Base-by-base conservation (phyloP, 805 yeast species). In the Blastobotrys parvus region DNA sequence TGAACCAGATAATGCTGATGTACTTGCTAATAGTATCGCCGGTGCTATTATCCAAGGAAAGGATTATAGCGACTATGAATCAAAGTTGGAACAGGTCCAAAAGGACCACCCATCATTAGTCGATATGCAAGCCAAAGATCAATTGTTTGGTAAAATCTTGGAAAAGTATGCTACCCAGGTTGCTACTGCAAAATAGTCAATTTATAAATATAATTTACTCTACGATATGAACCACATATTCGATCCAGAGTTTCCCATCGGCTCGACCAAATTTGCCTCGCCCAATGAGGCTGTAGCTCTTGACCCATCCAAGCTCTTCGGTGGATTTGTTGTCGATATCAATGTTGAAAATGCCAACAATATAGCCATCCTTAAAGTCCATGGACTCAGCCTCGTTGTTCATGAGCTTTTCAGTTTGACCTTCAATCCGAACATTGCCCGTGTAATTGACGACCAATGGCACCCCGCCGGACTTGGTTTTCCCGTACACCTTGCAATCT, bases 141-240 rank as follows among this genome's bases (percentile, higher is more conserved):
- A 64, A 23, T 64, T 76, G 50, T 89, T 89, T 55, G 87, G 82
- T 61, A 74, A 73, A 25, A 71, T 88, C 35, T 85, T 49, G 16
- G 56, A 52, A 15, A 58, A 60, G 49, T 62, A 60, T 46, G 11
- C 17, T 16, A 15, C 25, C 11, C 38, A 35, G 38, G n/a, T 18
- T 20, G 29, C 38, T 3, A 8, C 15, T 11, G 34, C 17, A 8
- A 31, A 10, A 15, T 31, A 31, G 17, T 10, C 11, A 15, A 16
- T n/a, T 32, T 32, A n/a, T 15, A 15, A n/a, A 32, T 8, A 17
- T 17, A 7, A 11, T 15, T 27, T 17, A 37, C 40, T 37, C 40
- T 3, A 37, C 22, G 16, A 27, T 33, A 19, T 37, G 20, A 30
- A 37, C 32, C 15, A 36, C 32, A 63, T 78, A 78, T 60, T 79